Evolutionary conservation across 441 rosid species (phyloP), one percentile per base, ranked within the genome.

Genomic region (Populus trichocarpa): DNA sequence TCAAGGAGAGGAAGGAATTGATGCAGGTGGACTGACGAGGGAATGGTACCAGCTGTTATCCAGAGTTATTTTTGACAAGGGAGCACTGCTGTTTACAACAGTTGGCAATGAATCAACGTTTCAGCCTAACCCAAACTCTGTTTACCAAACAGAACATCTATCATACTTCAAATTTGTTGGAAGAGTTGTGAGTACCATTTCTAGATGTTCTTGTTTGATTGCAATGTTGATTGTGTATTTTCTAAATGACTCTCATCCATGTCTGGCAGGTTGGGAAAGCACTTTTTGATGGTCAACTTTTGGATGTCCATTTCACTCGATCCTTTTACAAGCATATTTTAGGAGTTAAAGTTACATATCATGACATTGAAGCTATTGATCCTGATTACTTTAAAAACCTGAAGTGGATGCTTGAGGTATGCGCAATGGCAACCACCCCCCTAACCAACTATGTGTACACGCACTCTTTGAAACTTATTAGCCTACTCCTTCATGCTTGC

Each of bases 331-430:
- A 93, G 94, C 98, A 95, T 85, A 93, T 95, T 77, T 80, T 95
- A 70, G 99, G 96, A 75, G 91, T 79, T 26, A 93, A 93, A 87
- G 99, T 95, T 80, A 91, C 97, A 68, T 95, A 95, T 82, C 97
- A 88, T 82, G 98, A 95, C 79, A 93, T 95, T 78, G 99, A 95
- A 90, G 99, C 99, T 79, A 93, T 93, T 70, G 99, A 95, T 84
- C 99, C 99, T 5, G 93, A 84, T 81, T 95, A 92, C 83, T 95
- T 90, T 79, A 95, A 88, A 82, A 89, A 85, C 81, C 87, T 95
- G 67, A 92, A 95, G 87, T 96, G 99, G 99, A 92, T 93, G 98
- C 94, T 96, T 67, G 97, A 93, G 99, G 99, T 96, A 83, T 79
- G 81, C 46, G 63, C 72, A 67, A 8, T 70, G 42, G 46, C 70